Conservation (phyloP, 257 asterid species). For the Hygrophila difformis region DNA sequence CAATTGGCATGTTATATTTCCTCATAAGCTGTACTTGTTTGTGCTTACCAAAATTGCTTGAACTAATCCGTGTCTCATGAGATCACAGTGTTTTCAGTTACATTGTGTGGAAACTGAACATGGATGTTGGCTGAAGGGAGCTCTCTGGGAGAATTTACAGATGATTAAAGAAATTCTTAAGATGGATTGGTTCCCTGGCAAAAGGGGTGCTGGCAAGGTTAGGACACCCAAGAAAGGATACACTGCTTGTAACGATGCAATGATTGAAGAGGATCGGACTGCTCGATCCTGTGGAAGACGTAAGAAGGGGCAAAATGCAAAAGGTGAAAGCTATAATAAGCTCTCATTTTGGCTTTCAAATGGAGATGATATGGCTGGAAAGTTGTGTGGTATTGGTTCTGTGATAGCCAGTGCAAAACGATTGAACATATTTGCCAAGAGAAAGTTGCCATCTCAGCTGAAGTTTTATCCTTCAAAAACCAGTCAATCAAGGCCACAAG, state of each 20-base stretch:
- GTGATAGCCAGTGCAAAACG: constrained; percentile 19
- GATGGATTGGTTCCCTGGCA: constrained; percentile 47
- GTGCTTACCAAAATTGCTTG: no score
- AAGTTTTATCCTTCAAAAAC: constrained; percentile 21
- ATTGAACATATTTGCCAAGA: constrained; percentile 15
- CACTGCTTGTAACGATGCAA: constrained; percentile 22
- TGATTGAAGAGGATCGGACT: constrained; percentile 29
- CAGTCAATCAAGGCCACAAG: constrained; percentile 22
- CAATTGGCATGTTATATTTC: no score
- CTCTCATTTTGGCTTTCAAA: constrained; percentile 27
- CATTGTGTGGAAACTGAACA: no score
- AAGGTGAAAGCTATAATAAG: constrained; percentile 29
- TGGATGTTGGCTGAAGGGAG: no score
- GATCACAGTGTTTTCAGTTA: no score
- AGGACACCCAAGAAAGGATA: constrained; percentile 33
- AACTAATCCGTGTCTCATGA: no score
- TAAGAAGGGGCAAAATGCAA: constrained; percentile 30
- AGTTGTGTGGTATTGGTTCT: constrained; percentile 23
- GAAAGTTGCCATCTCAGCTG: constrained; percentile 16
- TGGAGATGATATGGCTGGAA: constrained; percentile 32
- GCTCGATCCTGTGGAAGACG: constrained; percentile 67
- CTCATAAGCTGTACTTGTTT: no score
- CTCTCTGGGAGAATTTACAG: no score
- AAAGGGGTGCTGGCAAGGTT: constrained; percentile 32
- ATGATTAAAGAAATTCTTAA: constrained; percentile 2